Base-by-base conservation (phyloP, 78 protist genomes). In the Chrysochromulina tobinii region DNA sequence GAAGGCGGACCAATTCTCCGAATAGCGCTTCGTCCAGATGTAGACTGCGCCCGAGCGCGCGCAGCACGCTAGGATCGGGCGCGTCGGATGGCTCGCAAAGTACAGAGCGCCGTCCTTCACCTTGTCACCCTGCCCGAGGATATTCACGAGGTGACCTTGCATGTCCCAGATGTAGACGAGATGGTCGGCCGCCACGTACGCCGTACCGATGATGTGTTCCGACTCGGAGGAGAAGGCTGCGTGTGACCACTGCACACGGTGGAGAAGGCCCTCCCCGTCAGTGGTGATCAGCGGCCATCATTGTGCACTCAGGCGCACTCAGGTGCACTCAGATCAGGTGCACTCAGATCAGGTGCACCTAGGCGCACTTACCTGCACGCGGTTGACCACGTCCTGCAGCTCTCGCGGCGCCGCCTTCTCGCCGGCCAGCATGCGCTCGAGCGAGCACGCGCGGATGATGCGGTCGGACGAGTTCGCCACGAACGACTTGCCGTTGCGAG, bases 1-100 rank as follows among this genome's bases (percentile, higher is more conserved):
- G 57, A 88, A 88, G 23, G 91, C 91, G 15, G 84, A 72, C 84
- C 81, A 88, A 72, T 88, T 88, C 85, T 88, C 91, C 25, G 77
- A 54, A 86, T 88, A 88, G 27, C 15, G 91, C 57, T 88, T 88
- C 11, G 91, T 61, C 91, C 91, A 88, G 23, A 88, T 64, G 21
- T 17, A 67, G 15, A 88, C 86, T n/a, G 2, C 75, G 20, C 91
- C 91, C 25, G 68, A 53, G 17, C 12, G 5, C 4, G 66, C 59
- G 55, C 67, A 25, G 48, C 73, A 88, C 6, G 84, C 86, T 7
- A 73, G 14, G 51, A 88, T 69, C 27, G 84, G 57, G 27, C 86
- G 91, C 54, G 86, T 55, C 18, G 91, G 91, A 57, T 88, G 91
- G 73, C 89, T 64, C 61, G 87, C 87, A 3, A 81, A 57, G 87